Evolutionary conservation across 352 stramenopile species (phyloP), one percentile per base, ranked within the genome.

Genomic region (Elongisporangium prolatum): DNA sequence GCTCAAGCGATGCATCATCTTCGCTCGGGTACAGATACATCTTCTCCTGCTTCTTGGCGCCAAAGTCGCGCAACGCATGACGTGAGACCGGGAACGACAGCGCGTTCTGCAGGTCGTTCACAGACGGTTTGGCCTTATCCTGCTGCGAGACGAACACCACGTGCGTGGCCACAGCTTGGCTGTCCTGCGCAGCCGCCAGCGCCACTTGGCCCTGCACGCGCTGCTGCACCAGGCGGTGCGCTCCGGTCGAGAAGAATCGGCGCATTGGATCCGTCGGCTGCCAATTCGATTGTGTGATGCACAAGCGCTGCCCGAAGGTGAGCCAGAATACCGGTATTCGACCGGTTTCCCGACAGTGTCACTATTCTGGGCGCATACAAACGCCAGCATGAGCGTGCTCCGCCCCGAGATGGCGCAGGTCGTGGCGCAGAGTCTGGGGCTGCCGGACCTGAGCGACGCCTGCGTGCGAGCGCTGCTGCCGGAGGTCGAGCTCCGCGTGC

Each of bases 401-500:
- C 76, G 85, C 5, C 67, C 69, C 20, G 85, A 95, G 72, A 77
- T 65, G 70, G 68, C 93, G 51, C 71, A 75, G 37, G 75, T 95
- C 3, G 82, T 84, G 54, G 84, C 76, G 54, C 83, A 95, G 68
- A 89, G 76, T 63, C 66, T 88, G 17, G 84, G 81, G 14, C 71
- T 95, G 61, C 82, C 88, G 50, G 65, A 79, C n/a, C 72, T 95
- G 7, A 80, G 68, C 57, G 68, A 81, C 48, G 81, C 77, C 22
- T 91, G 78, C 57, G 71, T 90, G 53, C 61, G 63, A 14, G 81
- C 88, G 58, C 60, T 95, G 38, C 74, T 92, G 9, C 80, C 84
- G 0, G 81, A 95, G 54, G 75, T 92, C 50, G 85, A 95, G 68
- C 67, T 95, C 17, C 83, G 85, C 22, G 70, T 95, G 64, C 85